A percentile compares a stretch with the other conserved stretches of the same genome.
Conservation (phyloP, 2,329 filamentous ascomycete species). For the Parasarocladium wereldwijsianum region DNA sequence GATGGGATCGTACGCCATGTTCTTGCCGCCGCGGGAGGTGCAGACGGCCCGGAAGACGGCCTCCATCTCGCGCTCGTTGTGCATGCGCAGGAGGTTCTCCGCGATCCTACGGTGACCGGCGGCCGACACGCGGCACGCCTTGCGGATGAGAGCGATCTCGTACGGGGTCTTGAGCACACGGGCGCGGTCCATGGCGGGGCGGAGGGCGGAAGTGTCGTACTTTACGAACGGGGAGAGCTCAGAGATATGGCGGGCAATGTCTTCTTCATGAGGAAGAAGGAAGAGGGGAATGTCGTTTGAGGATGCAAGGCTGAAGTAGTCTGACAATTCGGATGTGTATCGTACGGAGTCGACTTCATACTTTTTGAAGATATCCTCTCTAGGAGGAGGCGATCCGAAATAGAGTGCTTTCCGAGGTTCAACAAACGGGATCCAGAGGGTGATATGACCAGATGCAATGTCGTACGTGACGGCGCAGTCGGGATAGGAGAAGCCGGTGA, state of each 20-base stretch:
- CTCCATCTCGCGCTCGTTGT: conserved; percentile 72
- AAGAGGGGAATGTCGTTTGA: conserved; percentile 34
- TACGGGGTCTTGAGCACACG: conserved; percentile 76
- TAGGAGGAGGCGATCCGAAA: conserved; percentile 45
- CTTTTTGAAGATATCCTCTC: conserved; percentile 42
- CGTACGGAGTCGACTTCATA: conserved; percentile 61
- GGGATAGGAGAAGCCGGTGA: conserved; percentile 38
- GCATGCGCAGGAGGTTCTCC: conserved; percentile 42
- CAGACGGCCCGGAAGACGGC: conserved; percentile 63
- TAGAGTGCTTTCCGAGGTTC: conserved; percentile 47
- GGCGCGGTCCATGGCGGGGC: conserved; percentile 61
- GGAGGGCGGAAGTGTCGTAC: conserved; percentile 39
- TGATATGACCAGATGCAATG: conserved; percentile 43
- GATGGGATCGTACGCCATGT: conserved; percentile 81
- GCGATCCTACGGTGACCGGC: conserved; percentile 64
- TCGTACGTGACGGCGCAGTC: conserved; percentile 44
- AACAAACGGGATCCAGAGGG: conserved; percentile 59
- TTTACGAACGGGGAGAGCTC: conserved; percentile 18
- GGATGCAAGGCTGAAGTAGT: too few species aligned
- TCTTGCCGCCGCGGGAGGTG: conserved; percentile 54
- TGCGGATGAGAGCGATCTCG: conserved; percentile 68
- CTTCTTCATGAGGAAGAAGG: conserved; percentile 26
- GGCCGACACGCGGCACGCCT: conserved; percentile 68
- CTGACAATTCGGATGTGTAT: too few species aligned
- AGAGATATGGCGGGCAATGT: conserved; percentile 19